Evolutionary conservation across 768 basidiomycete genomes (phyloP), one percentile per base, ranked within the genome.

Genomic region (Trametes cinnabarina): DNA sequence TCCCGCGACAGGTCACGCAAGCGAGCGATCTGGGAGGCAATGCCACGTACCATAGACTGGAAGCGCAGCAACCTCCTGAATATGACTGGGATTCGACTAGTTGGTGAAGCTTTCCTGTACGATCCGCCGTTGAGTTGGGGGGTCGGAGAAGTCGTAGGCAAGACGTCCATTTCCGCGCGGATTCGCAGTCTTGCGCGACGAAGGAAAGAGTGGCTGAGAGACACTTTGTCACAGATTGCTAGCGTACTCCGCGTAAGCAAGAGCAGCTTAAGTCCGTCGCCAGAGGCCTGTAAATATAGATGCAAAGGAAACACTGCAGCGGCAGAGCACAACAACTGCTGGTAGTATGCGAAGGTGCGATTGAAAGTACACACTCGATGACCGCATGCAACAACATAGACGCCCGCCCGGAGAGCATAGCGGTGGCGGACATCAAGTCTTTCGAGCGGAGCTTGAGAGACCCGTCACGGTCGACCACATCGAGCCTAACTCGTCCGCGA

Each of bases 21-120:
- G 25, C 42, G 25, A 37, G 54, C 34, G n/a, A n/a, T 10, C 5
- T 9, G 44, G 6, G 26, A 39, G 26, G 7, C 2, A 8, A 8
- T 14, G 37, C 17, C 35, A 54, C 82, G 49, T 58, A 87, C 93
- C 93, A 95, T 94, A 72, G 93, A 90, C 55, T 92, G 87, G 63
- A 94, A 87, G 58, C 90, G 82, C 64, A 88, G 83, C 47, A 95
- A 70, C 40, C 93, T 77, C 60, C 86, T 81, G 68, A 96, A 90
- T 63, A 94, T 88, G 35, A 90, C 76, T 17, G 92, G 92, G 23
- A 94, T 74, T 19, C 90, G 85, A 41, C 78, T 80, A 3, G 82
- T 75, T 3, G 43, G 44, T 14, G 47, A 34, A 2, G 58, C 46
- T 77, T 65, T 53, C 41, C 60, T 51, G 20, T 53, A 46, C 34